Base-by-base conservation (phyloP, 768 basidiomycete species). In the Mycena kentingensis region DNA sequence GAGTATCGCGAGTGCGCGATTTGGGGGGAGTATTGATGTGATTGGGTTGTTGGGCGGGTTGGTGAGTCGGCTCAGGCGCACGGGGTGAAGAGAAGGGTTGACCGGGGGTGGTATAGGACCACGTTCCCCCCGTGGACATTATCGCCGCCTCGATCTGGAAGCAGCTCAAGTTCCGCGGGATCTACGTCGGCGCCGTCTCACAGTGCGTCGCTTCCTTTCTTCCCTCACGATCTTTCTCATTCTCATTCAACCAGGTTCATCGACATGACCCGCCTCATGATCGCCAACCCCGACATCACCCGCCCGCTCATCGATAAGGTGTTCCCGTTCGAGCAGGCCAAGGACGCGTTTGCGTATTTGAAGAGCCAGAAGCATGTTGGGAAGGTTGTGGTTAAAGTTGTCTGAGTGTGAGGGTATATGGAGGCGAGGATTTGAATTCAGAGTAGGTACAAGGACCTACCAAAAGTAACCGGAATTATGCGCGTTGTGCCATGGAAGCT, bases 291-390 rank as follows among this genome's bases (percentile, higher is more conserved):
- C 3, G 64, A 65, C 36, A 63, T 68, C 19, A 71, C 80, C 11
- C 67, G 64, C 22, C 79, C 79, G 2, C 67, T 77, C n/a, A 62
- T 80, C 39, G 77, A 79, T 67, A 77, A 73, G 66, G 76, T 79
- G 2, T 80, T 82, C 65, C 46, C 65, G 25, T 82, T 78, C 57
- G 73, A 77, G 29, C 60, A 81, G 28, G 63, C 71, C 7, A 61
- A 66, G n/a, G 69, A 73, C 26, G 80, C 79, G 1, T 81, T 75
- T 57, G 64, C 70, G 45, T 72, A 78, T 59, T 64, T 79, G 55
- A 66, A 73, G 54, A 71, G 70, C 3, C 77, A 79, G 48, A 69
- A 71, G 51, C 77, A 80, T 60, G 73, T 80, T 3, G 80, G 80
- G 29, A 81, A 82, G 65, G 73, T 81, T 12, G 73, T 76, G 19